phyloP scores from a whole-genome alignment of 2,329 filamentous ascomycete species.

The Fusarium vanettenii region DNA sequence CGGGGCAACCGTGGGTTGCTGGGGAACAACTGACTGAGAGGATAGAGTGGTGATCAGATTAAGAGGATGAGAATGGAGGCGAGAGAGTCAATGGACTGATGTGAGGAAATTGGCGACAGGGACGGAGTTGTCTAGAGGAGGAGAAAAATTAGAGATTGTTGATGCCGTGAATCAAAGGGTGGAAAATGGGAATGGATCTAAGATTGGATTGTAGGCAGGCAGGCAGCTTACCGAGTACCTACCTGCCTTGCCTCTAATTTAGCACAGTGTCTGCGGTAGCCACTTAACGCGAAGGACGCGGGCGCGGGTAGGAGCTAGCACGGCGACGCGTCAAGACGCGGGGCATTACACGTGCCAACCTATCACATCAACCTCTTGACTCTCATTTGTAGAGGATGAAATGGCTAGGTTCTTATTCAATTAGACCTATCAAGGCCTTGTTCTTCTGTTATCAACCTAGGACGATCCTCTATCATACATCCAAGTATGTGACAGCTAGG shows the following conservation, averaged over 20 bases:
- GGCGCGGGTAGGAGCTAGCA: not conserved
- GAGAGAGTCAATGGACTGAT: not conserved
- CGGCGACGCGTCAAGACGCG: constrained; percentile 22
- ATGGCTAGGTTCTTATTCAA: not conserved
- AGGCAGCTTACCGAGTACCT: constrained; percentile 26
- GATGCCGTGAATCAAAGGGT: constrained; percentile 26
- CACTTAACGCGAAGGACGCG: constrained; percentile 30
- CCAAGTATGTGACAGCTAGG: not conserved
- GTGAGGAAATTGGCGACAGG: not conserved
- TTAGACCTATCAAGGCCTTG: not conserved
- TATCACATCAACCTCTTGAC: not conserved
- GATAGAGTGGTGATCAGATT: not conserved
- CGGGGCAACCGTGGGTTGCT: constrained; percentile 26
- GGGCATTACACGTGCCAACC: not conserved
- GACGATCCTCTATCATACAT: constrained; percentile 15
- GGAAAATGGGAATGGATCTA: constrained; percentile 24
- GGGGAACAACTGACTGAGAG: constrained; percentile 27
- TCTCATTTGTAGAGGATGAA: not conserved
- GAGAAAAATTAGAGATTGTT: not conserved
- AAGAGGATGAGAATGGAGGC: not conserved
- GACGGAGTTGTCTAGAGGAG: not conserved
- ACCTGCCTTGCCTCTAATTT: not conserved
- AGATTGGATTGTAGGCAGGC: constrained; percentile 19
- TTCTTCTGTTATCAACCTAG: not conserved
- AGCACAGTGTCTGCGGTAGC: constrained; percentile 3